Percentiles rank a stretch among this genome's conserved stretches.
Evolutionary conservation across 352 stramenopile genomes (phyloP).

Genomic region (Globisporangium nagaii): DNA sequence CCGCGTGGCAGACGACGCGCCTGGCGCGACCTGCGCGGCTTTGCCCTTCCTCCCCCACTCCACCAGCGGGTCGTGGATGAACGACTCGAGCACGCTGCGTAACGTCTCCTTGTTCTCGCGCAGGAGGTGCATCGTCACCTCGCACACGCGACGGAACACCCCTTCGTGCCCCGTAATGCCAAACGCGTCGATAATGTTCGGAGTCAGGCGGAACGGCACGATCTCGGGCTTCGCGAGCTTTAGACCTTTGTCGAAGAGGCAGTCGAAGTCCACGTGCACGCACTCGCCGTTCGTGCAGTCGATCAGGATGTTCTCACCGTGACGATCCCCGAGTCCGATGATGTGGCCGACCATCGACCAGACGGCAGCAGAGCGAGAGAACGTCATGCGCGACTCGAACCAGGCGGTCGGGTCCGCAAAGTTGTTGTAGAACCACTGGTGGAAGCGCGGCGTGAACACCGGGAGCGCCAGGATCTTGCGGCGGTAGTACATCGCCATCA

Average conservation of each 20-base stretch:
- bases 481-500: constrained; percentile 68
- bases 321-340: constrained; percentile 90
- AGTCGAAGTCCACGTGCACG: constrained; percentile 99
- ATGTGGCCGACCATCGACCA: constrained; percentile 98
- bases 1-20: constrained; percentile 14
- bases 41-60: constrained; percentile 86
- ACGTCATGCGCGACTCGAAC: constrained; percentile 94
- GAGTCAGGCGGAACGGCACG: constrained; percentile 99
- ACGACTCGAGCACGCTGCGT: constrained; percentile 98
- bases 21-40: constrained; percentile 29
- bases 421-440: constrained; percentile 99
- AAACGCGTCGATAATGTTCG: constrained; percentile 99
- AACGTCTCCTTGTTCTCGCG: constrained; percentile 96
- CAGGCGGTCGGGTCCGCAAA: constrained; percentile 97
- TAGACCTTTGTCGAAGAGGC: constrained; percentile 99
- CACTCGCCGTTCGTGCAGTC: constrained; percentile 96
- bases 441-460: constrained; percentile 93
- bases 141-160: constrained; percentile 90
- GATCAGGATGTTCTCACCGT: constrained; percentile 99
- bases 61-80: constrained; percentile 97
- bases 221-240: constrained; percentile 95
- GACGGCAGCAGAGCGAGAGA: constrained; percentile 86
- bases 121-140: constrained; percentile 90
- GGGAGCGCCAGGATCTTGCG: constrained; percentile 54
- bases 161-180: constrained; percentile 96